These are phyloP conservation scores for Xylaria telfairii DNA, from an alignment of 495 filamentous ascomycete genomes.

Conservation along the genomic window DNA sequence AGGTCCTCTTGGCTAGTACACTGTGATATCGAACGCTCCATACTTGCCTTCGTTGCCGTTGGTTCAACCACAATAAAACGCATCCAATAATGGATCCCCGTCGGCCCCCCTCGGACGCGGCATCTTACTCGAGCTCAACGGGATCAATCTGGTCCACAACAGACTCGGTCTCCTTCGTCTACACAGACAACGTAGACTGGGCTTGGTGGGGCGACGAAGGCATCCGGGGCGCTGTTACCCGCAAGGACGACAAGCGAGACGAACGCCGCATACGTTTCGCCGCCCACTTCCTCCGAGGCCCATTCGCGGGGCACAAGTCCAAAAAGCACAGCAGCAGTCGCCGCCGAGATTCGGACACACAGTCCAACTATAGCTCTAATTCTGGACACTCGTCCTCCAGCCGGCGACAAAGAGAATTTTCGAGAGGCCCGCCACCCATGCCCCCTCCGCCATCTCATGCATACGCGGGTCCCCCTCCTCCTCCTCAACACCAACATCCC, in stretches of 20 bases:
- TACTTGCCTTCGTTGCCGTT: neutral
- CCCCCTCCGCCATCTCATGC: constrained; percentile 10
- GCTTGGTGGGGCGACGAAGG: constrained; percentile 32
- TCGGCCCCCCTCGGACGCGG: constrained; percentile 30
- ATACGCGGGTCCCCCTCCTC: neutral
- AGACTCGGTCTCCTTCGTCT: constrained; percentile 39
- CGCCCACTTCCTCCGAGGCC: constrained; percentile 37
- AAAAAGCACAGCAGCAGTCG: constrained; percentile 29
- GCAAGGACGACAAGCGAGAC: constrained; percentile 35
- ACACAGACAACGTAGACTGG: constrained; percentile 32
- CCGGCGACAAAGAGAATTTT: constrained; percentile 19
- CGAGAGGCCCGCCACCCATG: constrained; percentile 20
- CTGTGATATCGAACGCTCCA: neutral
- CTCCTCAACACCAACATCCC: constrained; percentile 22
- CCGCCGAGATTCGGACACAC: constrained; percentile 15
- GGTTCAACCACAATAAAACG: neutral
- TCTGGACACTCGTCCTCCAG: constrained; percentile 23
- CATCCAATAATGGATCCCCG: constrained; percentile 24
- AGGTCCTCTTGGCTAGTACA: neutral
- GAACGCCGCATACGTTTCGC: constrained; percentile 32
- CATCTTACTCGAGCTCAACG: constrained; percentile 33
- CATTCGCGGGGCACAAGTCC: constrained; percentile 36
- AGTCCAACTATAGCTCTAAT: constrained; percentile 21
- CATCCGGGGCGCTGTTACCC: constrained; percentile 40
- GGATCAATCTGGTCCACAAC: constrained; percentile 39